Evolutionary conservation across 352 stramenopile species (phyloP).

Genomic region (Phytophthora aleatoria): DNA sequence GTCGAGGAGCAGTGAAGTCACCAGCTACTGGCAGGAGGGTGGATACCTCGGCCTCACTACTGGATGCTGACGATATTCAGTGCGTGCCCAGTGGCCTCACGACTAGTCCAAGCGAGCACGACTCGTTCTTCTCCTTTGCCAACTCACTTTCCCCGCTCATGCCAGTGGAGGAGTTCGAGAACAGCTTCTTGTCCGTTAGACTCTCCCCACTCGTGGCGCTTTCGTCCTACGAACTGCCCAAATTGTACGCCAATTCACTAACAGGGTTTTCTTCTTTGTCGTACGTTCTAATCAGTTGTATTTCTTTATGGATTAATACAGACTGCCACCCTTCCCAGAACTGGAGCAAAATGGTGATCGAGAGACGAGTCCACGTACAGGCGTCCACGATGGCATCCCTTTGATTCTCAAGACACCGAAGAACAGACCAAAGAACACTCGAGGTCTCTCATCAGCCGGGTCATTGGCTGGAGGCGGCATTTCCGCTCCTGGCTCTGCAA

Average conservation of each 20-base stretch:
- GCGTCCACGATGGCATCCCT: constrained; percentile 1
- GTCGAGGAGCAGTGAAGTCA: constrained; percentile 18
- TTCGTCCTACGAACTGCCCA: constrained; percentile 59
- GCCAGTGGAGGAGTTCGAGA: constrained; percentile 62
- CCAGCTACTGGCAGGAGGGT: neutral
- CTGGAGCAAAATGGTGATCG: constrained; percentile 24
- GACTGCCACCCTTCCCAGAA: constrained; percentile 66
- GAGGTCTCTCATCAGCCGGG: constrained; percentile 17
- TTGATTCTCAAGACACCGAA: constrained; percentile 19
- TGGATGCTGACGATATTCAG: constrained; percentile 39
- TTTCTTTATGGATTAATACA: constrained; percentile 21
- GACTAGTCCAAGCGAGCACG: constrained; percentile 54
- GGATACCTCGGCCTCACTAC: constrained; percentile 15
- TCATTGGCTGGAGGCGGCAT: constrained; percentile 31
- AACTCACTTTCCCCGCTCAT: constrained; percentile 77
- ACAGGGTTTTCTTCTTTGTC: neutral
- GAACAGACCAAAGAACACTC: constrained; percentile 8
- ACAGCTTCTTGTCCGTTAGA: constrained; percentile 57
- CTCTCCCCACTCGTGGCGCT: constrained; percentile 67
- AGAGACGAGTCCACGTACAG: neutral
- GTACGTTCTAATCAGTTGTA: constrained; percentile 11
- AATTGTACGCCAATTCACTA: constrained; percentile 52
- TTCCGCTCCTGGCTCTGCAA: constrained; percentile 43
- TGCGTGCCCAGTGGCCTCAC: constrained; percentile 45
- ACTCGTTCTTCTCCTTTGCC: constrained; percentile 83